These are phyloP conservation scores for Aspergillus floridensis DNA, from an alignment of 2,329 filamentous ascomycete species.

Conservation along the genomic window DNA sequence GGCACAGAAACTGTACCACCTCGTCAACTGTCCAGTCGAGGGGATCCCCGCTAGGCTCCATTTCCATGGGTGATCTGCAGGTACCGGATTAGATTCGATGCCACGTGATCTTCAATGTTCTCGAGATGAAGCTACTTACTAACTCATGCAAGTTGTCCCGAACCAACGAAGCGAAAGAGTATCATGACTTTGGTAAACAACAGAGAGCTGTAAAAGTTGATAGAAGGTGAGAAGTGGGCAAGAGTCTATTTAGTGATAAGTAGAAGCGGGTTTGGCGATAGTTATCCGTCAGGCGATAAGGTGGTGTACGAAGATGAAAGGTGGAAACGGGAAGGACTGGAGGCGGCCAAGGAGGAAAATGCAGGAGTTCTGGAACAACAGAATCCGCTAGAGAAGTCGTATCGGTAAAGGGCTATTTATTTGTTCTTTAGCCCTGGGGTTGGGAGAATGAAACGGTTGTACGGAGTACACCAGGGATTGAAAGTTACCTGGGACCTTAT, in stretches of 20 bases:
- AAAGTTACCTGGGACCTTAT: too few relatives aligned
- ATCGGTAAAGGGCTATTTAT: too few relatives aligned
- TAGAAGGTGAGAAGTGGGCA: not conserved
- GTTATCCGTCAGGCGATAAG: not conserved
- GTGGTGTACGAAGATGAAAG: not conserved
- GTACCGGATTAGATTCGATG: not conserved
- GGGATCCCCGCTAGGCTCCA: constrained; percentile 57
- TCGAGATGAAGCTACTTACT: not conserved
- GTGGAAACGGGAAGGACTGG: too few relatives aligned
- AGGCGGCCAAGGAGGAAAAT: too few relatives aligned
- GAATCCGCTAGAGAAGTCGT: too few relatives aligned
- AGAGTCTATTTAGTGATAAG: not conserved
- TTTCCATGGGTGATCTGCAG: constrained; percentile 12
- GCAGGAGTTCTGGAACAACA: too few relatives aligned
- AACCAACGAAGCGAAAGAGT: not conserved
- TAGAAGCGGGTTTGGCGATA: not conserved
- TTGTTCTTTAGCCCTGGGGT: too few relatives aligned
- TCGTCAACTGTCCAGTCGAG: constrained; percentile 69
- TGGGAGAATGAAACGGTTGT: too few relatives aligned
- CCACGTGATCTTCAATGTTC: not conserved
- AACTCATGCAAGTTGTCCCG: not conserved
- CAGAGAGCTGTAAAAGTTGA: not conserved
- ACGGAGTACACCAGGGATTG: too few relatives aligned
- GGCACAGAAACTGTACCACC: constrained; percentile 66
- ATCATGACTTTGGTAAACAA: not conserved